phyloP scores from a whole-genome alignment of 352 stramenopile genomes.

The Blastocystis sp. region DNA sequence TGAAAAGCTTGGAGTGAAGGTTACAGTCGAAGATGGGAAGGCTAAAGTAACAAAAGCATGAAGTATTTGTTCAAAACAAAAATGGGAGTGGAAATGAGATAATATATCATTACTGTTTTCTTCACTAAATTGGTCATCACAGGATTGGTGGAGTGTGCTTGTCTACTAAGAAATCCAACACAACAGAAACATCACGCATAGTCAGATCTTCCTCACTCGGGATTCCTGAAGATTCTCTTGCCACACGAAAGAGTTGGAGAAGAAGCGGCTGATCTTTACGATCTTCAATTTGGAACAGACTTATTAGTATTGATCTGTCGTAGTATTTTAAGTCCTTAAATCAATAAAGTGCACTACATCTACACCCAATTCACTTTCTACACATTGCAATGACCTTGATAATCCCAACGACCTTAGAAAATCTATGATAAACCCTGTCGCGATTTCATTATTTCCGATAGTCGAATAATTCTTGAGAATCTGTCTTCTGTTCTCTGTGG shows the following conservation, averaged over 20 bases:
- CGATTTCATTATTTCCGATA: background rate
- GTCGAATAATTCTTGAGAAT: background rate
- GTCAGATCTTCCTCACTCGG: background rate
- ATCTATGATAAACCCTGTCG: slow-evolving; percentile 30
- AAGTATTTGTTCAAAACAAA: slow-evolving; percentile 43
- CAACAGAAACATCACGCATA: background rate
- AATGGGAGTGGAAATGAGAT: background rate
- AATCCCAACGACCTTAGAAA: background rate
- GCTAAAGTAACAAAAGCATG: background rate
- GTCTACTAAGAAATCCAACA: slow-evolving; percentile 9
- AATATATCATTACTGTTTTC: slow-evolving; percentile 49
- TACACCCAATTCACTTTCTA: background rate
- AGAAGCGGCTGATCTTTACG: background rate
- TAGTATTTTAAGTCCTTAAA: background rate
- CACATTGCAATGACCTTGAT: background rate
- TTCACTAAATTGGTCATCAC: slow-evolving; percentile 13
- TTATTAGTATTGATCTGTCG: background rate
- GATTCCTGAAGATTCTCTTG: background rate
- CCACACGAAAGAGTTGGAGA: background rate
- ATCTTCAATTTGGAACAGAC: background rate
- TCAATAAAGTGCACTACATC: background rate
- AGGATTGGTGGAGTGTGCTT: background rate
- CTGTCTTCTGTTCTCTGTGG: background rate
- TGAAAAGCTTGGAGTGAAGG: slow-evolving; percentile 31
- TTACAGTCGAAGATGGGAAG: background rate